A percentile compares a stretch with the other conserved stretches of the same genome.
phyloP scores from a whole-genome alignment of 2,329 filamentous ascomycete species.

The Tolypocladium capitatum region DNA sequence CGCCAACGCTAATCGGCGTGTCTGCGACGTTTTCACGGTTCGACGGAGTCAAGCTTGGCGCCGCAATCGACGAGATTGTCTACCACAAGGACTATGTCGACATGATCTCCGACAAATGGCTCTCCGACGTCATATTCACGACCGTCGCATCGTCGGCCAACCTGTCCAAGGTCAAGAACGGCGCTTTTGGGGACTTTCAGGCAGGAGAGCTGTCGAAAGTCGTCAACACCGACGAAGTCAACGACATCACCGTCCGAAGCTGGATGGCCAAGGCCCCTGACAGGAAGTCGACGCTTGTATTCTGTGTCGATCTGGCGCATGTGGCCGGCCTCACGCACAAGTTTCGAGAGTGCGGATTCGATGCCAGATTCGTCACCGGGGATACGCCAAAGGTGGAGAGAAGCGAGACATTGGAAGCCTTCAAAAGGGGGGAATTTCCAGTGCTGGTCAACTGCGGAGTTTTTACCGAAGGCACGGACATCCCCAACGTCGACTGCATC shows the following conservation, averaged over 20 bases:
- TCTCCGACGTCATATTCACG: conserved; percentile 85
- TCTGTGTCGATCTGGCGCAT: conserved; percentile 85
- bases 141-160: conserved; percentile 78
- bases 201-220: conserved; percentile 61
- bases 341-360: conserved; percentile 66
- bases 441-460: conserved; percentile 91
- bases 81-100: conserved; percentile 69
- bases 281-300: conserved; percentile 78
- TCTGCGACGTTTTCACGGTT: conserved; percentile 70
- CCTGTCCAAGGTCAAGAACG: conserved; percentile 54
- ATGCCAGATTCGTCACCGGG: conserved; percentile 78
- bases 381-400: conserved; percentile 60
- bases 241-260: conserved; percentile 71
- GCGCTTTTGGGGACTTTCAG: conserved; percentile 61
- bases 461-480: conserved; percentile 95
- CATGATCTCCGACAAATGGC: conserved; percentile 77
- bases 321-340: conserved; percentile 59
- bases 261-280: conserved; percentile 67
- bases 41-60: conserved; percentile 69
- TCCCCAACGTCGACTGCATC: conserved; percentile 93
- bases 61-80: conserved; percentile 87
- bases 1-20: conserved; percentile 69
- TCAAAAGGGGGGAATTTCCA: conserved; percentile 64
- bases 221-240: conserved; percentile 71
- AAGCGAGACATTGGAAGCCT: conserved; percentile 57